Percentiles rank a stretch among this genome's conserved stretches.
phyloP scores from a whole-genome alignment of 208 protist genomes.

The Trypanosoma conorhini region DNA sequence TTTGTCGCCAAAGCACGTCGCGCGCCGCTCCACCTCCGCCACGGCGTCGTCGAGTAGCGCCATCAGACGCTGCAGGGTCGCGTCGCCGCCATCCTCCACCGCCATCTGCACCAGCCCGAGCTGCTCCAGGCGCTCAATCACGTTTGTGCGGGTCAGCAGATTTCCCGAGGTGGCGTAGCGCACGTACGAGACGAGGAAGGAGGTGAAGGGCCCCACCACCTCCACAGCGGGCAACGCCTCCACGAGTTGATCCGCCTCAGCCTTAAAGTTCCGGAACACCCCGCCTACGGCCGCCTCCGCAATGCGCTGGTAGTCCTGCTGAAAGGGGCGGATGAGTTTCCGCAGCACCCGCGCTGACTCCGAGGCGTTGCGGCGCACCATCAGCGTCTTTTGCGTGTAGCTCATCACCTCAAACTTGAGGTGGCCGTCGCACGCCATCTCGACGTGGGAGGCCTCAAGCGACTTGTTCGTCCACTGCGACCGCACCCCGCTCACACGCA shows the following conservation, averaged over 20 bases:
- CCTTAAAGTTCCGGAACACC: conserved; percentile 78
- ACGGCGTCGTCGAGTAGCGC: conserved; percentile 71
- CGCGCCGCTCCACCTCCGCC: conserved; percentile 54
- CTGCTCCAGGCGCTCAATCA: conserved; percentile 61
- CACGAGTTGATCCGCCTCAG: conserved; percentile 69
- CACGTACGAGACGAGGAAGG: conserved; percentile 74
- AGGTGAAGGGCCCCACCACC: conserved; percentile 76
- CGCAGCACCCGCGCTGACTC: conserved; percentile 68
- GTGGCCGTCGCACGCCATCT: conserved; percentile 79
- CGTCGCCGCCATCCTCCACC: conserved; percentile 60
- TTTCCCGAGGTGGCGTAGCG: conserved; percentile 62
- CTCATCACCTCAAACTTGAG: conserved; percentile 75
- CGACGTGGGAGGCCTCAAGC: conserved; percentile 88
- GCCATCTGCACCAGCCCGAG: conserved; percentile 60
- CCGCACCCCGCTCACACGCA: conserved; percentile 83
- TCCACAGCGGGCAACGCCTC: conserved; percentile 48
- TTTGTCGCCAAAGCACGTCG: conserved; percentile 41
- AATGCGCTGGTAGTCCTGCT: conserved; percentile 73
- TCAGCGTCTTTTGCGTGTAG: conserved; percentile 75
- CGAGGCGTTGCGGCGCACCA: conserved; percentile 69
- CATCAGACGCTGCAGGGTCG: conserved; percentile 65
- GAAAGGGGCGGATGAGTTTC: conserved; percentile 73
- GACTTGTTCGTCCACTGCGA: conserved; percentile 86
- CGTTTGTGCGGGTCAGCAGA: conserved; percentile 64
- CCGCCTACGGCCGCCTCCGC: conserved; percentile 63